phyloP scores from a whole-genome alignment of 2,329 filamentous ascomycete genomes.

The Botryotinia calthae region DNA sequence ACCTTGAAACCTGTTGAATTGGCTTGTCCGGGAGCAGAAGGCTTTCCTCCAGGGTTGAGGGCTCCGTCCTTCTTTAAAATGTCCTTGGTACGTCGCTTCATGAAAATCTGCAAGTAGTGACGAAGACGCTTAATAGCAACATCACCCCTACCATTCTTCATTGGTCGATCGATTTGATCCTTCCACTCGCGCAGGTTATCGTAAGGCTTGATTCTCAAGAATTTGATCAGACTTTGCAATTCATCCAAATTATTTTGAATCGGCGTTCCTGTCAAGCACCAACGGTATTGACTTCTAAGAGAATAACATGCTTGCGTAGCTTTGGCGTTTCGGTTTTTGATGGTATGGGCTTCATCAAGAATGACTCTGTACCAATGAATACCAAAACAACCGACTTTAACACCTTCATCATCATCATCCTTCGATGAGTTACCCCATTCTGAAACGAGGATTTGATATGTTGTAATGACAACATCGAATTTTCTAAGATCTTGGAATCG shows the following conservation, averaged over 20 bases:
- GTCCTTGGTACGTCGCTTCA: slow-evolving; percentile 98
- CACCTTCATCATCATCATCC: slow-evolving; percentile 53
- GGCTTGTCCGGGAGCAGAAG: slow-evolving; percentile 44
- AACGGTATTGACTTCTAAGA: slow-evolving; percentile 80
- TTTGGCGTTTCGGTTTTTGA: slow-evolving; percentile 98
- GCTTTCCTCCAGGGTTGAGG: slow-evolving; percentile 71
- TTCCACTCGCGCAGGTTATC: slow-evolving; percentile 86
- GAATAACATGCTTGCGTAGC: slow-evolving; percentile 89
- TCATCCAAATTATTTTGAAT: slow-evolving; percentile 99
- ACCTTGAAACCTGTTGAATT: slow-evolving; percentile 77
- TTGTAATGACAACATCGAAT: slow-evolving; percentile 96
- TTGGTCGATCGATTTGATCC: slow-evolving; percentile 81
- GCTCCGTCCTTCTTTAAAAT: slow-evolving; percentile 88
- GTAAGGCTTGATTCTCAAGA: slow-evolving; percentile 88
- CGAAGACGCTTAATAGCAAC: slow-evolving; percentile 86
- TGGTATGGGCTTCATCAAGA: slow-evolving; percentile 93
- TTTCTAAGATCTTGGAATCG: slow-evolving; percentile 70
- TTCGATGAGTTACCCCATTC: slow-evolving; percentile 73
- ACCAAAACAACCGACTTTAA: slow-evolving; percentile 82
- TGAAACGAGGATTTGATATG: slow-evolving; percentile 91
- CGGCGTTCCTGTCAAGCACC: slow-evolving; percentile 94
- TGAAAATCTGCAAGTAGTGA: slow-evolving; percentile 83
- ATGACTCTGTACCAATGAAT: slow-evolving; percentile 95
- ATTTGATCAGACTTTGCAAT: slow-evolving; percentile 87
- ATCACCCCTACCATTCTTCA: slow-evolving; percentile 87